Evolutionary conservation across 1,139 yeast genomes (phyloP).

Genomic region (Blastobotrys capitulatus): DNA sequence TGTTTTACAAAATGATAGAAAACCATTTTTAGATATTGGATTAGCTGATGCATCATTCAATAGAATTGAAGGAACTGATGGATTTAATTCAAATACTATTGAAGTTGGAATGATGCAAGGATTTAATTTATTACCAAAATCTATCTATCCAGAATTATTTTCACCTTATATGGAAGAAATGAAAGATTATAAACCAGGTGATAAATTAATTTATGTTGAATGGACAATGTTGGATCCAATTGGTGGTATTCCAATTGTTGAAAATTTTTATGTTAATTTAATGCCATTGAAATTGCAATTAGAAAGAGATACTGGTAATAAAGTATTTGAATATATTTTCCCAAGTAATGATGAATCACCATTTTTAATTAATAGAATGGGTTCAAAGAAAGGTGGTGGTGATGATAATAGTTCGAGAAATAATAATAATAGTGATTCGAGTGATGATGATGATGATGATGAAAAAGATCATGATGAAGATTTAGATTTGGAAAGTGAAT

Average conservation of each 20-base stretch:
- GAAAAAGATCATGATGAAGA: background rate
- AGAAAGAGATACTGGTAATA: conserved; percentile 62
- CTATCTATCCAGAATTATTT: conserved; percentile 66
- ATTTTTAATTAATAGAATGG: conserved; percentile 16
- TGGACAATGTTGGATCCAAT: conserved; percentile 79
- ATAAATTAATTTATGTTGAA: conserved; percentile 45
- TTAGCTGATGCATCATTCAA: conserved; percentile 58
- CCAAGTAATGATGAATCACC: conserved; percentile 39
- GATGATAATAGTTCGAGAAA: conserved; percentile 9
- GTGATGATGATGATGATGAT: conserved; percentile 11
- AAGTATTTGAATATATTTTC: conserved; percentile 58
- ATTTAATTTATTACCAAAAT: conserved; percentile 55
- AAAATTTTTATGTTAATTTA: conserved; percentile 43
- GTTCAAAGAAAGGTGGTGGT: conserved; percentile 4
- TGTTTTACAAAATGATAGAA: conserved; percentile 52
- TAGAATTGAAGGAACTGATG: conserved; percentile 57
- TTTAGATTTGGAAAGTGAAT: background rate
- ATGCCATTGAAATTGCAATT: conserved; percentile 69
- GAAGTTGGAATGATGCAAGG: conserved; percentile 64
- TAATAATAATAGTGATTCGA: conserved; percentile 9
- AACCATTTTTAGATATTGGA: conserved; percentile 69
- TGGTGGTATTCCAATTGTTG: conserved; percentile 77
- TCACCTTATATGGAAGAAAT: conserved; percentile 41
- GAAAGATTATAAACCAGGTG: conserved; percentile 17
- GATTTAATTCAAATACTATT: conserved; percentile 56